Percentiles rank a stretch among this genome's conserved stretches.
These are phyloP conservation scores for Phascolomyces articulosus DNA, from an alignment of 371 early-diverging fungal species.

Conservation along the genomic window DNA sequence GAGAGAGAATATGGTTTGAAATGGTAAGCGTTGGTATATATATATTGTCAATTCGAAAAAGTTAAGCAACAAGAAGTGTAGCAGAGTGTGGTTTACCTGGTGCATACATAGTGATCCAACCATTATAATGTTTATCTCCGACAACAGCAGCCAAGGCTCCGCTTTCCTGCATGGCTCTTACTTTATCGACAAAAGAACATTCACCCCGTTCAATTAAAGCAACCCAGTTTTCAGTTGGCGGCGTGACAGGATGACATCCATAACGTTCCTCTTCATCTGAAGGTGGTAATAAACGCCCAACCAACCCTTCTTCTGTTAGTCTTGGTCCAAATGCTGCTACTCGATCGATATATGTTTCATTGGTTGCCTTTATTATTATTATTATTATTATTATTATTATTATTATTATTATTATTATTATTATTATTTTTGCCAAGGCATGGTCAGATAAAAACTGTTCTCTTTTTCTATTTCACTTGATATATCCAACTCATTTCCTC, in stretches of 20 bases:
- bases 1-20: no score
- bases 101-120: constrained; percentile 93
- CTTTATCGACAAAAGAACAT: constrained; percentile 89
- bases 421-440: neutral
- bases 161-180: constrained; percentile 83
- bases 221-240: constrained; percentile 66
- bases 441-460: no score
- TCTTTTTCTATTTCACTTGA: no score
- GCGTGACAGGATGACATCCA: constrained; percentile 38
- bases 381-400: no score
- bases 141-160: constrained; percentile 90
- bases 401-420: no score
- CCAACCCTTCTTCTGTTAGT: constrained; percentile 40
- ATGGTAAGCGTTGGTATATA: neutral
- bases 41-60: neutral
- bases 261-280: constrained; percentile 16
- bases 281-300: constrained; percentile 47
- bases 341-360: constrained; percentile 64
- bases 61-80: neutral
- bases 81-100: constrained; percentile 50
- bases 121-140: constrained; percentile 78
- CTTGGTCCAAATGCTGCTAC: constrained; percentile 76
- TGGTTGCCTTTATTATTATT: constrained; percentile 48
- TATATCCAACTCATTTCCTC: no score
- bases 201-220: constrained; percentile 86